These are phyloP conservation scores for Phaffomyces opuntiae DNA, from an alignment of 805 yeast species.

Conservation along the genomic window DNA sequence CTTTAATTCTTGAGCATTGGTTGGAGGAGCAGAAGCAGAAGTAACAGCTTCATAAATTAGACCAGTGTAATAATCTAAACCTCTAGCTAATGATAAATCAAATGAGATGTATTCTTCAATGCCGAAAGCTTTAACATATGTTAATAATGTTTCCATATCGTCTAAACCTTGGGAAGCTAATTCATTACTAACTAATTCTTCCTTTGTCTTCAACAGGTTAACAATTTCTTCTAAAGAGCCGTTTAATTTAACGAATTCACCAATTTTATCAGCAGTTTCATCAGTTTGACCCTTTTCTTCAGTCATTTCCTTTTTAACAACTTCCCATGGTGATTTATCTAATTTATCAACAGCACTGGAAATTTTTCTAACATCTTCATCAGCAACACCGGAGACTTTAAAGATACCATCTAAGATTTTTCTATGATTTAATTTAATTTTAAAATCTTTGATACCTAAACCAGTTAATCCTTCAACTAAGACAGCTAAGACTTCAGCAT, in stretches of 20 bases:
- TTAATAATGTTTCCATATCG: slow-evolving; percentile 71
- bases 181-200: slow-evolving; percentile 51
- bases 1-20: slow-evolving; percentile 63
- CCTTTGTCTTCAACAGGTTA: slow-evolving; percentile 47
- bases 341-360: slow-evolving; percentile 95
- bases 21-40: slow-evolving; percentile 92
- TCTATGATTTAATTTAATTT: slow-evolving; percentile 90
- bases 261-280: slow-evolving; percentile 89
- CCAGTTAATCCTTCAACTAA: slow-evolving; percentile 78
- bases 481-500: slow-evolving; percentile 79
- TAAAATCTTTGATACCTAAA: slow-evolving; percentile 83
- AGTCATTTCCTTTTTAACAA: slow-evolving; percentile 84
- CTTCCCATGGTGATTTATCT: slow-evolving; percentile 95
- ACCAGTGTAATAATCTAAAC: slow-evolving; percentile 96
- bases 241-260: slow-evolving; percentile 79
- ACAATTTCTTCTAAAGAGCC: slow-evolving; percentile 69
- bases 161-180: slow-evolving; percentile 74
- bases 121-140: slow-evolving; percentile 78
- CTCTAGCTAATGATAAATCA: slow-evolving; percentile 94
- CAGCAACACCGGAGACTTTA: slow-evolving; percentile 89
- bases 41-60: slow-evolving; percentile 96
- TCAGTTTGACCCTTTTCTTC: slow-evolving; percentile 87
- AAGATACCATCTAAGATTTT: slow-evolving; percentile 94
- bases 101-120: slow-evolving; percentile 64
- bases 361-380: slow-evolving; percentile 87